Evolutionary conservation across 257 asterid species (phyloP).

Genomic region (Scutellaria barbata): DNA sequence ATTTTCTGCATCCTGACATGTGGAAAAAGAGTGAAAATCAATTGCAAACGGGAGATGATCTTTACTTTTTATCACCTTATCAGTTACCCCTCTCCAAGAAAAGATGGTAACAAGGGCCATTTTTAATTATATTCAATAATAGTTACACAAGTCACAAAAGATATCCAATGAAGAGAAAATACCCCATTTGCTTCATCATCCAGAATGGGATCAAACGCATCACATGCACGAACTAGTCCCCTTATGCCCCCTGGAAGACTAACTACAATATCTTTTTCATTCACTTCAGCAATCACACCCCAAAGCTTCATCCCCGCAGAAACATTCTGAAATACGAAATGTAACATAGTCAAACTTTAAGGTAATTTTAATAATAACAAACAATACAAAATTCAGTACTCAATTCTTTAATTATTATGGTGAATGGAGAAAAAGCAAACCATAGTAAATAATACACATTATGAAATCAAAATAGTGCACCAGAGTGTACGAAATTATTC

Average conservation of each 20-base stretch:
- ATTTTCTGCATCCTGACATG: slow-evolving; percentile 58
- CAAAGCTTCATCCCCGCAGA: slow-evolving; percentile 92
- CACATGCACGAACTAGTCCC: slow-evolving; percentile 89
- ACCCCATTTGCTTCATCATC: slow-evolving; percentile 52
- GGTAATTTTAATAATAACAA: slow-evolving; percentile 17
- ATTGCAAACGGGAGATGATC: slow-evolving; percentile 2
- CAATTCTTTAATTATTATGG: neutral
- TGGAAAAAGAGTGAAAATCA: slow-evolving; percentile 26
- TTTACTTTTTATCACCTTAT: neutral
- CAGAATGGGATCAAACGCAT: slow-evolving; percentile 68
- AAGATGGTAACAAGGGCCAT: neutral
- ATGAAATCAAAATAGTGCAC: neutral
- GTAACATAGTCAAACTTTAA: slow-evolving; percentile 4
- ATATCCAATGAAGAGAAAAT: slow-evolving; percentile 25
- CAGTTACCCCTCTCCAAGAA: slow-evolving; percentile 5
- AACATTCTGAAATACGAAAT: slow-evolving; percentile 65
- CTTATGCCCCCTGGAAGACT: slow-evolving; percentile 97
- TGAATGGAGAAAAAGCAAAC: neutral
- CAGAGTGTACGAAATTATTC: neutral
- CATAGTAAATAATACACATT: slow-evolving; percentile 16
- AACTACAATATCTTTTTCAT: slow-evolving; percentile 84
- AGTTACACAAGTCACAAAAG: slow-evolving; percentile 6
- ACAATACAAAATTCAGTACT: neutral
- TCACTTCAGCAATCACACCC: slow-evolving; percentile 95
- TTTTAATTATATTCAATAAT: neutral